Evolutionary conservation across 1,139 yeast species (phyloP), one percentile per base, ranked within the genome.

Genomic region (Diutina rugosa): DNA sequence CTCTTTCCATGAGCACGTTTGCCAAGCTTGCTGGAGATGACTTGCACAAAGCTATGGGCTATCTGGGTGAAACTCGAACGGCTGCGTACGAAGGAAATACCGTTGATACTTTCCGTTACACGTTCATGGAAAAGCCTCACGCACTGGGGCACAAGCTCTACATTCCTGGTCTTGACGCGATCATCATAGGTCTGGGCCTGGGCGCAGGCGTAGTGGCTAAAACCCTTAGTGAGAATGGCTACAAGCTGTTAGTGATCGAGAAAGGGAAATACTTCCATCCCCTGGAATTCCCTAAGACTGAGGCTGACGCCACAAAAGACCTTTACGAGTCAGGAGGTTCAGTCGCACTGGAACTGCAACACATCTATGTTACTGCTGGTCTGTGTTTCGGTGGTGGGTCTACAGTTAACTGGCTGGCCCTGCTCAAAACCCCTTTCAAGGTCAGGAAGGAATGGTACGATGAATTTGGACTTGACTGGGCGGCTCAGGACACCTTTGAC

Each of bases 361-460:
- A 72, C 55, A 56, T 76, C 46, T 64, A 72, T 32, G 61, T 80
- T 3, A 65, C 80, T 56, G 84, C 85, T 0, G 86, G 85, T 1
- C 63, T 82, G 1, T 79, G 81, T 1, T 77, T 81, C 60, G 86
- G 86, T 8, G 86, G 86, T 10, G 86, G 85, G 4, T 70, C 82
- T 6, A 80, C 85, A 4, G 78, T 81, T 55, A 81, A 81, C 65
- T 81, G 86, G 86, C 76, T 81, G n/a, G 85, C 85, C 10, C 72
- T 80, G 60, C 64, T 81, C 58, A 74, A 70, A 57, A 78, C 86
- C 0, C 82, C 83, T 1, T 78, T 76, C 63, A 73, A 72, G 58
- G 81, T 81, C 6, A 74, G 86, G 57, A 70, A 74, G 56, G 84
- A 81, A 62, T 81, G 84, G 84, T 78, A 73, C 54, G 74, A 75